A percentile compares a stretch with the other conserved stretches of the same genome.
Conservation (phyloP, 305 asterid species). For the Solanum chacoense region DNA sequence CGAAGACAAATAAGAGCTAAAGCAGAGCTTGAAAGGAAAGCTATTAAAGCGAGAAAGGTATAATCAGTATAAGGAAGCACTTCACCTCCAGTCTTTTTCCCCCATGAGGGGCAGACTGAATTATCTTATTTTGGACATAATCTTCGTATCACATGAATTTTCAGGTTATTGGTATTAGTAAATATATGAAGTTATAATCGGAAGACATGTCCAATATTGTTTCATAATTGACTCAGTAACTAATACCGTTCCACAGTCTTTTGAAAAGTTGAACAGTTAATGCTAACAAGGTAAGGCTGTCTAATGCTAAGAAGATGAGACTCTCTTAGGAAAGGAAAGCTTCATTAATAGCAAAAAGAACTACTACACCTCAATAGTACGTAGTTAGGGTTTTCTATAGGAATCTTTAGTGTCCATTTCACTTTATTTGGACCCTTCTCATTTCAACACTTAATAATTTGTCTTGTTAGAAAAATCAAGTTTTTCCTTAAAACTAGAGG, state of each 20-base stretch:
- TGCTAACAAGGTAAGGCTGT: background rate
- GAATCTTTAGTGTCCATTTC: background rate
- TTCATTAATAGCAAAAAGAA: background rate
- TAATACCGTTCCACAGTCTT: background rate
- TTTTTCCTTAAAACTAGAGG: background rate
- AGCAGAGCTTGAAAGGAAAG: conserved; percentile 68
- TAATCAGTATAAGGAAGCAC: background rate
- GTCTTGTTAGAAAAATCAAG: background rate
- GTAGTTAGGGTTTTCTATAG: background rate
- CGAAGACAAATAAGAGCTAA: conserved; percentile 70
- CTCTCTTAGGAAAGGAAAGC: background rate
- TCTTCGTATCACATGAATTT: background rate
- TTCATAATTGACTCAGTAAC: background rate
- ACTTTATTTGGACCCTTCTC: background rate
- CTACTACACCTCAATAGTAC: background rate
- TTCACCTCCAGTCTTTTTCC: background rate
- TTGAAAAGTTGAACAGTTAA: background rate
- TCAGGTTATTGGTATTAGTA: background rate
- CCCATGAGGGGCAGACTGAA: background rate
- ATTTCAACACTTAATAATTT: background rate
- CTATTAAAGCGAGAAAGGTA: conserved; percentile 59
- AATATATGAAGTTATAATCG: background rate
- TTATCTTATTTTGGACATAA: background rate
- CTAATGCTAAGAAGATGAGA: background rate
- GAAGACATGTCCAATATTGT: background rate